Conservation (phyloP, 2,329 filamentous ascomycete genomes). For the Coleophoma crateriformis region DNA sequence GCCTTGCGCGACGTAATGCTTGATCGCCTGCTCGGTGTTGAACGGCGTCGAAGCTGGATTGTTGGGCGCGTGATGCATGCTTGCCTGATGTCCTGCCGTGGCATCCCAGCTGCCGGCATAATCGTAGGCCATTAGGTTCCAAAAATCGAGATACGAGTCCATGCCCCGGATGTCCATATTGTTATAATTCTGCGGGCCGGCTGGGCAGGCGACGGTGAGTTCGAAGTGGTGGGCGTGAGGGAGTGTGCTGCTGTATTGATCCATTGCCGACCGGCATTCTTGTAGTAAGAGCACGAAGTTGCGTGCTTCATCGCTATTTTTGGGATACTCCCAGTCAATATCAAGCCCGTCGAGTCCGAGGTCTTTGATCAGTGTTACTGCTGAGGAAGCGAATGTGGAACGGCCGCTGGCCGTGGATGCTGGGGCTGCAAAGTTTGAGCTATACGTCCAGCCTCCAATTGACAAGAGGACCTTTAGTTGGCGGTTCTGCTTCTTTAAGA, state of each 20-base stretch:
- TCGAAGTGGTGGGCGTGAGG: conserved; percentile 45
- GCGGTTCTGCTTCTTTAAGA: conserved; percentile 76
- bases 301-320: conserved; percentile 45
- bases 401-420: conserved; percentile 67
- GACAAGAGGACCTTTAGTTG: conserved; percentile 81
- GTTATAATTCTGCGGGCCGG: conserved; percentile 55
- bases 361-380: conserved; percentile 72
- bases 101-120: conserved; percentile 79
- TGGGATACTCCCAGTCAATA: conserved; percentile 65
- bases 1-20: conserved; percentile 61
- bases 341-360: conserved; percentile 72
- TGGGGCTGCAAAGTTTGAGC: conserved; percentile 72
- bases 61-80: conserved; percentile 56
- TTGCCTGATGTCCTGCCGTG: conserved; percentile 71
- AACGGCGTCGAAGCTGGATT: conserved; percentile 70
- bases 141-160: conserved; percentile 65
- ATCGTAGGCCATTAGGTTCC: conserved; percentile 87
- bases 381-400: conserved; percentile 64
- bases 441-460: conserved; percentile 92
- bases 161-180: conserved; percentile 58
- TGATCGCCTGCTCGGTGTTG: conserved; percentile 65
- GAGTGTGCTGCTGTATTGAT: conserved; percentile 45
- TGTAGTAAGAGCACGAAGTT: conserved; percentile 54
- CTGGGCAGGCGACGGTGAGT: conserved; percentile 59
- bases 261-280: conserved; percentile 50